These are phyloP conservation scores for Peronospora farinosa DNA, from an alignment of 352 stramenopile species.

Conservation along the genomic window DNA sequence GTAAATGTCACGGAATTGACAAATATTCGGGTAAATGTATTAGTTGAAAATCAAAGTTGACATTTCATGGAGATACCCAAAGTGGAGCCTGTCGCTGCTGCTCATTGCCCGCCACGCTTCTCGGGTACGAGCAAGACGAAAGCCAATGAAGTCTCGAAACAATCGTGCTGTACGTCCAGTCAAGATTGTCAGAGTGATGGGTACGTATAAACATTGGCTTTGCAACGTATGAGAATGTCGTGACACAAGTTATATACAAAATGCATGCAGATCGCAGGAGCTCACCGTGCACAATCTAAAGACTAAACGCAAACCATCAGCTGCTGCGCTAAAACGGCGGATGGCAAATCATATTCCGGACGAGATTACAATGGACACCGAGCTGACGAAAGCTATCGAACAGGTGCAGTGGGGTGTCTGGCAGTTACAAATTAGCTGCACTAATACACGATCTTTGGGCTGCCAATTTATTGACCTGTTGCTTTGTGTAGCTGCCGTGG, in stretches of 20 bases:
- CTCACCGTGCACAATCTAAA: conserved; percentile 39
- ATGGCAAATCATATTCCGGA: conserved; percentile 88
- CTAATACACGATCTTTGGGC: neutral
- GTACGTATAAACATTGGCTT: conserved; percentile 7
- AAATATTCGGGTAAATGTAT: conserved; percentile 1
- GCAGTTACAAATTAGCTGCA: neutral
- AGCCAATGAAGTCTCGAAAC: neutral
- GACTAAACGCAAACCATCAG: conserved; percentile 57
- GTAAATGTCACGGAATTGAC: neutral
- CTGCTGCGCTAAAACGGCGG: conserved; percentile 48
- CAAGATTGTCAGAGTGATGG: conserved; percentile 15
- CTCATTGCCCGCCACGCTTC: conserved; percentile 47
- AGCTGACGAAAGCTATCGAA: conserved; percentile 89
- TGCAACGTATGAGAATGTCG: neutral
- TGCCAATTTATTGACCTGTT: neutral
- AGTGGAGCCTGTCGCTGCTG: conserved; percentile 1
- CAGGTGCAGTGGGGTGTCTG: conserved; percentile 22
- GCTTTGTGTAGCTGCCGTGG: conserved; percentile 75
- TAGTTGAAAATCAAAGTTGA: conserved; percentile 10
- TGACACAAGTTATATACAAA: neutral
- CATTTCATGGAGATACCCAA: conserved; percentile 4
- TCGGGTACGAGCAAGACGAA: conserved; percentile 40
- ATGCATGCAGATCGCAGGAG: conserved; percentile 14
- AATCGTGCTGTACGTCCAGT: conserved; percentile 14
- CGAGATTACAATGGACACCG: conserved; percentile 82